Evolutionary conservation across 2,329 filamentous ascomycete genomes (phyloP).

Genomic region (Pseudopithomyces maydicus): DNA sequence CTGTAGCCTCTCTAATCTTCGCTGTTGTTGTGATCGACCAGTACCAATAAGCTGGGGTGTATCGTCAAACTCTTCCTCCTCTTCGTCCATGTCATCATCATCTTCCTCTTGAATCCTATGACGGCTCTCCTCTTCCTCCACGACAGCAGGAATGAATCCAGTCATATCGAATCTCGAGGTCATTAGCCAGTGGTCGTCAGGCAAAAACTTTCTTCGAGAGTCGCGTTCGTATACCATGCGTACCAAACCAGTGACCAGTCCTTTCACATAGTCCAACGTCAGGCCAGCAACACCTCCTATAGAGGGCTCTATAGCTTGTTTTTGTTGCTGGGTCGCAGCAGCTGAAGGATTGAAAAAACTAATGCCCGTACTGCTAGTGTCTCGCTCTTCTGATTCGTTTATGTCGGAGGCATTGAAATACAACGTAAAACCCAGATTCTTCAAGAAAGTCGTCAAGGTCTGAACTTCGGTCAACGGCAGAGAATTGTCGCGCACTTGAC

Average conservation of each 20-base stretch:
- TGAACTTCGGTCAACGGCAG: slow-evolving; percentile 74
- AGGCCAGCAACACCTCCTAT: slow-evolving; percentile 71
- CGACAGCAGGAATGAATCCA: slow-evolving; percentile 83
- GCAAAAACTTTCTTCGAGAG: slow-evolving; percentile 83
- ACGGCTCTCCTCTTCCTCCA: slow-evolving; percentile 80
- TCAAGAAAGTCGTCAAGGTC: slow-evolving; percentile 79
- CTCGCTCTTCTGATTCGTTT: slow-evolving; percentile 49
- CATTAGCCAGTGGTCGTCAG: slow-evolving; percentile 92
- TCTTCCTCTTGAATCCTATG: slow-evolving; percentile 70
- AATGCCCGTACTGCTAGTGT: slow-evolving; percentile 54
- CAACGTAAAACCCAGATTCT: slow-evolving; percentile 86
- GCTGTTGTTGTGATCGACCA: slow-evolving; percentile 65
- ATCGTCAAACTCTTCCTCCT: slow-evolving; percentile 46
- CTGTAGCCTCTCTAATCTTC: slow-evolving; percentile 66
- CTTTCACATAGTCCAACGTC: slow-evolving; percentile 77
- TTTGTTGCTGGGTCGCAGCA: slow-evolving; percentile 26
- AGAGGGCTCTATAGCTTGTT: slow-evolving; percentile 46
- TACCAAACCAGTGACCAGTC: slow-evolving; percentile 78
- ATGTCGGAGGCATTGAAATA: slow-evolving; percentile 81
- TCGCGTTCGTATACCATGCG: slow-evolving; percentile 92
- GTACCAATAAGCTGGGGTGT: slow-evolving; percentile 56
- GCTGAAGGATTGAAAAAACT: slow-evolving; percentile 39
- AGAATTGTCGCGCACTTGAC: slow-evolving; percentile 61
- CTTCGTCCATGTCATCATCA: slow-evolving; percentile 58
- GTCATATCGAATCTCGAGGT: slow-evolving; percentile 85